These are phyloP conservation scores for Wickerhamiella domercqiae DNA, from an alignment of 805 yeast species.

Conservation along the genomic window DNA sequence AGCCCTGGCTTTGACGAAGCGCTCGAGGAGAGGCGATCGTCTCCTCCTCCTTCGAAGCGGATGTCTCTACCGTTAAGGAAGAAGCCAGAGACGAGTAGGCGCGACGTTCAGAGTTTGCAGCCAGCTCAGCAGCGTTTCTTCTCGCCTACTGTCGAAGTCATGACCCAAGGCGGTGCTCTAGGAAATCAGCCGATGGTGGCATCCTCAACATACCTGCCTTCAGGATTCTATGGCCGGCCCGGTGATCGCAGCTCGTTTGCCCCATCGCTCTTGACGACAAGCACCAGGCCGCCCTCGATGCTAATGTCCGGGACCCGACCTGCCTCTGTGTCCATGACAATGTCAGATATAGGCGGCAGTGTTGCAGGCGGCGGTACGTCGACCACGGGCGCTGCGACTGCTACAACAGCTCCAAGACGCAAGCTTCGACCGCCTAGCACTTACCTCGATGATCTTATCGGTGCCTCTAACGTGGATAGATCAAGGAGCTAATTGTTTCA, in stretches of 20 bases:
- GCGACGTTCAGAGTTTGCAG: conserved; percentile 8
- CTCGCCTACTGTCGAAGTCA: conserved; percentile 67
- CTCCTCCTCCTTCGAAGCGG: not conserved
- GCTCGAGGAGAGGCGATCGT: not conserved
- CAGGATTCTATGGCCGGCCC: conserved; percentile 11
- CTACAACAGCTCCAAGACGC: conserved; percentile 5
- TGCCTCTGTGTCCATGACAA: conserved; percentile 12
- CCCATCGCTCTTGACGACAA: conserved; percentile 5
- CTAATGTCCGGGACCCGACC: conserved; percentile 4
- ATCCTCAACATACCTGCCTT: conserved; percentile 13
- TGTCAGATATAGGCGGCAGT: conserved; percentile 1
- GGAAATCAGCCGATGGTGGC: conserved; percentile 7
- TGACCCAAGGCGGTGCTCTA: conserved; percentile 28
- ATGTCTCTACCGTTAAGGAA: conserved; percentile 8
- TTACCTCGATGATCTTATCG: conserved; percentile 25
- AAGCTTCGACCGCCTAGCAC: conserved; percentile 25
- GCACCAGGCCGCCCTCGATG: conserved; percentile 2
- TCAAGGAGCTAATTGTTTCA: too few species aligned
- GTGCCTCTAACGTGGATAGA: too few species aligned
- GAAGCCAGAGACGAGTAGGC: conserved; percentile 8
- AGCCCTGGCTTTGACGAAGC: conserved; percentile 5
- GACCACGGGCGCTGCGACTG: conserved; percentile 6
- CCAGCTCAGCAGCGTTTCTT: conserved; percentile 36
- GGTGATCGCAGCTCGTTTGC: conserved; percentile 1
- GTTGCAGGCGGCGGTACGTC: not conserved